A percentile compares a stretch with the other conserved stretches of the same genome.
phyloP scores from a whole-genome alignment of 768 basidiomycete genomes.

The Tylopilus balloui region DNA sequence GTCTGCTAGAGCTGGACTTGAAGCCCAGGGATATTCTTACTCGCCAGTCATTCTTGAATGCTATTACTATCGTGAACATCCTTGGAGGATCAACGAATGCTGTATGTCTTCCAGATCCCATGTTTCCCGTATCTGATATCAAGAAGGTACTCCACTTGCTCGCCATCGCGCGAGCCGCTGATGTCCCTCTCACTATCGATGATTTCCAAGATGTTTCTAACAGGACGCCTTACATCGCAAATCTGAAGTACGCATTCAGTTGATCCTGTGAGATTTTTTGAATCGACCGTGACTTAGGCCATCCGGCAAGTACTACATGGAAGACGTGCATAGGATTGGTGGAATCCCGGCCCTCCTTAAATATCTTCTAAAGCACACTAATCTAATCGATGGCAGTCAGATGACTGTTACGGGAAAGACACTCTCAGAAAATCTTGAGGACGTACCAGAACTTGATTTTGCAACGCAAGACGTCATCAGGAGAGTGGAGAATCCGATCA shows the following conservation, averaged over 20 bases:
- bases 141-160: slow-evolving; percentile 73
- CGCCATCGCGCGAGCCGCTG: slow-evolving; percentile 80
- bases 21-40: slow-evolving; percentile 80
- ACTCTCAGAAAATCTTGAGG: slow-evolving; percentile 78
- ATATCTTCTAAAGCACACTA: slow-evolving; percentile 72
- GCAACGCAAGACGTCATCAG: slow-evolving; percentile 73
- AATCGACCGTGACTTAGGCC: slow-evolving; percentile 42
- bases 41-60: slow-evolving; percentile 73
- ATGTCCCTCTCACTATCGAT: slow-evolving; percentile 70
- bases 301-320: slow-evolving; percentile 85
- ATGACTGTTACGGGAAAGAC: slow-evolving; percentile 92
- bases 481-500: slow-evolving; percentile 74
- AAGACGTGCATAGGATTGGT: slow-evolving; percentile 82
- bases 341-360: slow-evolving; percentile 83
- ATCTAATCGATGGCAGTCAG: slow-evolving; percentile 76
- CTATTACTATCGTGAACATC: slow-evolving; percentile 72
- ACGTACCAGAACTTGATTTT: slow-evolving; percentile 69
- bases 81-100: slow-evolving; percentile 89
- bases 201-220: slow-evolving; percentile 82
- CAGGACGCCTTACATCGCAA: slow-evolving; percentile 80
- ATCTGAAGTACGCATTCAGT: slow-evolving; percentile 55
- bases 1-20: slow-evolving; percentile 68
- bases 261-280: neutral
- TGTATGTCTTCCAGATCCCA: slow-evolving; percentile 36
- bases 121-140: slow-evolving; percentile 5